These are phyloP conservation scores for Cutaneotrichosporon mucoides DNA, from an alignment of 1,284 basidiomycete species.

Conservation along the genomic window DNA sequence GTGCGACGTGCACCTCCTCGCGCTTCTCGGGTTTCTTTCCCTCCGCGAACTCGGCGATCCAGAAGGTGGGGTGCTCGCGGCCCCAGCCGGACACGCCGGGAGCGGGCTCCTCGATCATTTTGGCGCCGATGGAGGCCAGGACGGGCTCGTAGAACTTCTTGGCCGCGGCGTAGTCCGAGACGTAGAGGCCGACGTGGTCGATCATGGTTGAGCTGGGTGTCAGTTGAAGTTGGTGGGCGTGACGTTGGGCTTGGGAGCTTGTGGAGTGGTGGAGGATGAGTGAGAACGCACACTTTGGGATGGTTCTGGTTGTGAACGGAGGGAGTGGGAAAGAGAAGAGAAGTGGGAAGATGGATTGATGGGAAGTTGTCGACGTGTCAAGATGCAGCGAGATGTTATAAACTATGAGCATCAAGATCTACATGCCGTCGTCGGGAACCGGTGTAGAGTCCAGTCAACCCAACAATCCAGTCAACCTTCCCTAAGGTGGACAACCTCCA, in stretches of 20 bases:
- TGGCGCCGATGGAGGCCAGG: constrained; percentile 9
- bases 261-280: too few relatives aligned
- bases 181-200: constrained; percentile 15
- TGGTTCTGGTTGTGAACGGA: too few relatives aligned
- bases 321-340: background rate
- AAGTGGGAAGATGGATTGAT: background rate
- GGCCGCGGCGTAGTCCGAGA: constrained; percentile 11
- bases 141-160: constrained; percentile 14
- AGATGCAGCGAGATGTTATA: too few relatives aligned
- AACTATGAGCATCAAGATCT: too few relatives aligned
- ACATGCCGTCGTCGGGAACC: too few relatives aligned
- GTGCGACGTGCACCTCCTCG: constrained; percentile 10
- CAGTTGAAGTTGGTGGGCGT: background rate
- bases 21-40: background rate
- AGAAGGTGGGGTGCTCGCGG: constrained; percentile 11
- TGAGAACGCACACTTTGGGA: too few relatives aligned
- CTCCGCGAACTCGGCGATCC: constrained; percentile 4
- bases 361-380: background rate
- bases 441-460: background rate
- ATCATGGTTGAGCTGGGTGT: constrained; percentile 8
- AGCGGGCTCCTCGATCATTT: constrained; percentile 9
- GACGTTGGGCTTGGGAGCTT: too few relatives aligned
- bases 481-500: constrained; percentile 2
- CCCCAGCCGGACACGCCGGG: constrained; percentile 10
- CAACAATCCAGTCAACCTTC: too few relatives aligned